Base-by-base conservation (phyloP, 2,329 filamentous ascomycete species). In the Zasmidium angulare region DNA sequence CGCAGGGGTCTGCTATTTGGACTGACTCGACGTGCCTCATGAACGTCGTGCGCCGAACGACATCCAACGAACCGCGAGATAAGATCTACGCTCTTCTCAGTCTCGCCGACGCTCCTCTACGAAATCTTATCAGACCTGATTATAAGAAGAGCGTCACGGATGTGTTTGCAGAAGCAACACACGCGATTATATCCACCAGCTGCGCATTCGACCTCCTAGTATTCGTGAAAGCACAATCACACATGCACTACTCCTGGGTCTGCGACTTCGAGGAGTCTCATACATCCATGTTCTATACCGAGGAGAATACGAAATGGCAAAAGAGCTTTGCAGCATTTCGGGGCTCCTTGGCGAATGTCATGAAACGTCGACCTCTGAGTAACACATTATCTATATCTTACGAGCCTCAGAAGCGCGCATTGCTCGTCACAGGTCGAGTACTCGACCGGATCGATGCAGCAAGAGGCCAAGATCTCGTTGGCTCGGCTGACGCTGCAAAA, bases 51-150 rank as follows among this genome's bases (percentile, higher is more conserved):
- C 22, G 29, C 10, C 31, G 19, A 9, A 46, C 51, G 4, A 12
- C 14, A n/a, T 46, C 55, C 21, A 47, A 36, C 11, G 55, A 57
- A 22, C n/a, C n/a, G 4, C 46, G 29, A 22, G 55, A 57, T 47
- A 57, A 57, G 24, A 47, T 57, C 19, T 57, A 57, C 36, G 55
- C 21, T 46, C 19, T 57, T 3, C 48, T 57, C n/a, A 24, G 29
- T 26, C 49, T 57, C n/a, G 17, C 52, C 11, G 10, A 21, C 14
- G 12, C 29, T 3, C 6, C 12, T 20, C 17, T 22, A 17, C 19
- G 40, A n/a, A 17, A 14, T 2, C 9, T 46, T 11, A 53, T 53
- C 31, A 17, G 17, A n/a, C 11, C 40, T 7, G 51, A 53, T 36
- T 53, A 53, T 14, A 43, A 14, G 2, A 20, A 22, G 19, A 23